Base-by-base conservation (phyloP, 805 yeast genomes). In the Barnettozyma pratensis region DNA sequence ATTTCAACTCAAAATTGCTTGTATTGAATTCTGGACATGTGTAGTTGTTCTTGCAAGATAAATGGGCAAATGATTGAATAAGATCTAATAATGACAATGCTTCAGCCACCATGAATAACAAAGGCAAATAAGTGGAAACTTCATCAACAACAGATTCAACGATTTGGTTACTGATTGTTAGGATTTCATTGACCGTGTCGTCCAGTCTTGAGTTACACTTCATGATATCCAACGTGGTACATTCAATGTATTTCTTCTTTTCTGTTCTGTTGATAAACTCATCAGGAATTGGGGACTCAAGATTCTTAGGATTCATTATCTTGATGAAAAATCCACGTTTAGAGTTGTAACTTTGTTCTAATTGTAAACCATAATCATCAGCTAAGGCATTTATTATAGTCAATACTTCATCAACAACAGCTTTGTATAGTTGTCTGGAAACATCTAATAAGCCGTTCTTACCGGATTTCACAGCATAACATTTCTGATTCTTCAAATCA, bases 361-460 rank as follows among this genome's bases (percentile, higher is more conserved):
- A 37, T 0, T 48, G 44, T 0, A 71, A 29, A 0, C 53, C 54
- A 44, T 59, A 46, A 12, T 61, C 56, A 11, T 55, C 58, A 1
- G 61, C 54, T 7, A 72, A 30, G 0, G 40, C 31, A 0, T 62
- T 64, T 3, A 72, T 53, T 1, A 58, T 59, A 6, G 48, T 43
- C 14, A 67, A 41, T 3, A 73, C 61, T 43, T 73, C 75, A 42
- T 72, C 71, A 6, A 69, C 58, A 5, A 66, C 56, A 5, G 55
- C 61, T 44, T 68, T 65, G 47, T 75, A 74, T 0, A 73, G 47
- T 49, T 71, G 68, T 38, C 79, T 59, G 4, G 76, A 72, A 0
- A 73, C 67, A 54, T 73, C 77, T 1, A 75, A 55, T 9, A 76
- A 53, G 0, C 80, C 80, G 55, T 76, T 75, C 3, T 60, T 54